phyloP scores from a whole-genome alignment of 2,329 filamentous ascomycete species.

The Cercospora zeina region DNA sequence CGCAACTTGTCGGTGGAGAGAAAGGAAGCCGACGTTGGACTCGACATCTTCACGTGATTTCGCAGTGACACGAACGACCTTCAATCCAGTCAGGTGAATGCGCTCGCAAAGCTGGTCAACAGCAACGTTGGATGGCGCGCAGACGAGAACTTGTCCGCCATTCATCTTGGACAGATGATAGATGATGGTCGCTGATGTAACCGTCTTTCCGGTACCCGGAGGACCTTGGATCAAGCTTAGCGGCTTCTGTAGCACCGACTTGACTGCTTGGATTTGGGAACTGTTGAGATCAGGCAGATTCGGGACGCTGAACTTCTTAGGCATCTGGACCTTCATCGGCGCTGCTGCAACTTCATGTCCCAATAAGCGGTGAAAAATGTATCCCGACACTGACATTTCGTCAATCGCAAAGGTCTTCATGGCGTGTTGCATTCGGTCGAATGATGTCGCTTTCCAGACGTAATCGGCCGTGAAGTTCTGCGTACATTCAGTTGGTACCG shows the following conservation, averaged over 20 bases:
- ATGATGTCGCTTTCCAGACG: constrained; percentile 98
- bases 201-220: constrained; percentile 95
- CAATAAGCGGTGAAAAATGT: constrained; percentile 95
- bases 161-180: constrained; percentile 96
- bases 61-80: constrained; percentile 96
- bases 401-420: constrained; percentile 99
- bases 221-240: constrained; percentile 95
- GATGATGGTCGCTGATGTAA: constrained; percentile 97
- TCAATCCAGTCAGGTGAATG: constrained; percentile 89
- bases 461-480: constrained; percentile 99
- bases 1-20: constrained; percentile 93
- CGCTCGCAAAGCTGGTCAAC: constrained; percentile 98
- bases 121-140: constrained; percentile 95
- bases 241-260: constrained; percentile 88
- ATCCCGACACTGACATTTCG: constrained; percentile 96
- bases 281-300: constrained; percentile 91
- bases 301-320: constrained; percentile 94
- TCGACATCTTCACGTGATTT: constrained; percentile 99
- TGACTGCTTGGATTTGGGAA: constrained; percentile 95
- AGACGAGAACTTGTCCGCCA: constrained; percentile 90
- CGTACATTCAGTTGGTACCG: constrained; percentile 90
- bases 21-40: constrained; percentile 94
- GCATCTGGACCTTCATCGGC: constrained; percentile 92
- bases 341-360: constrained; percentile 93
- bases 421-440: constrained; percentile 97